A percentile compares a stretch with the other conserved stretches of the same genome.
These are phyloP conservation scores for Coniferiporia sulphurascens DNA, from an alignment of 1,284 basidiomycete species.

Conservation along the genomic window DNA sequence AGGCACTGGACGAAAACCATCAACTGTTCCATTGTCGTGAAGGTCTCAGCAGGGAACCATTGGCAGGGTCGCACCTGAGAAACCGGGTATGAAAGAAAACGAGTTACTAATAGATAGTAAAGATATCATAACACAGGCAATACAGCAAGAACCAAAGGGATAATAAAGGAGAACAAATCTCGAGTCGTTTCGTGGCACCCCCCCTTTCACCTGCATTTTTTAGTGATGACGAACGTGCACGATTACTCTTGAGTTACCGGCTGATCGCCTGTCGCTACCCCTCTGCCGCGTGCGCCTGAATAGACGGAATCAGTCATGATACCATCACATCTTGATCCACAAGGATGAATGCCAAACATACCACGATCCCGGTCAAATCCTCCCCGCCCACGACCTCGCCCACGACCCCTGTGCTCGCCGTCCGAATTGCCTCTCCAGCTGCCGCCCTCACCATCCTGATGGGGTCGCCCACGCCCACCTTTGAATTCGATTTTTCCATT, in stretches of 20 bases:
- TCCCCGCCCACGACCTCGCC: slow-evolving; percentile 42
- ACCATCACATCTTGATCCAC: background rate
- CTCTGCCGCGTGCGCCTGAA: slow-evolving; percentile 7
- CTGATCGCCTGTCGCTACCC: slow-evolving; percentile 1
- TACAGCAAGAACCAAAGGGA: slow-evolving; percentile 3
- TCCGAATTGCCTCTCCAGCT: slow-evolving; percentile 37
- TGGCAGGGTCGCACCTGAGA: too few species aligned
- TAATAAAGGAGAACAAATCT: background rate
- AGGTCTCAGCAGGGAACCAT: too few species aligned
- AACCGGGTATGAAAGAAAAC: background rate
- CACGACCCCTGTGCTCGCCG: slow-evolving; percentile 37
- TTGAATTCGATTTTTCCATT: background rate
- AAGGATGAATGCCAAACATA: background rate
- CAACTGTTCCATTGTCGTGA: too few species aligned
- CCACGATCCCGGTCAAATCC: slow-evolving; percentile 15
- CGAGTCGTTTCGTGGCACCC: background rate
- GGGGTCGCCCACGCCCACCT: slow-evolving; percentile 14
- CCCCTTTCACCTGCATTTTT: background rate
- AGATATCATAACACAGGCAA: background rate
- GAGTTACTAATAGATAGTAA: background rate
- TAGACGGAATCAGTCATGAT: background rate
- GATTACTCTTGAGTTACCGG: background rate
- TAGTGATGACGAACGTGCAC: background rate
- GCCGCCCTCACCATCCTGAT: slow-evolving; percentile 31
- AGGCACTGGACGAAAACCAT: too few species aligned